Conservation (phyloP, 257 asterid genomes). For the Solanum lycopersicoides region DNA sequence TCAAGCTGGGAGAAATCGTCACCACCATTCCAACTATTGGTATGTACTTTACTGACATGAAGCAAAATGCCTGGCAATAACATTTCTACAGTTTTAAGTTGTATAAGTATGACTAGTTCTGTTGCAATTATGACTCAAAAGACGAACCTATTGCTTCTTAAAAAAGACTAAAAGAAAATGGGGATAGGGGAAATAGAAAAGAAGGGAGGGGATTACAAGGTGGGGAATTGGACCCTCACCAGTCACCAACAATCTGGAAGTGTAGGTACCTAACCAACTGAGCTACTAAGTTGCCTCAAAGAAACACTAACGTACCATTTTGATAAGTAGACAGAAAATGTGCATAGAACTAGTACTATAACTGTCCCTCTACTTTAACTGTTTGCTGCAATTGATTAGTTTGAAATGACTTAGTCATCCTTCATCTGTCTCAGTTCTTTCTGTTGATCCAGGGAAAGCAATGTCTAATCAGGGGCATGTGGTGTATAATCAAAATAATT, state of each 20-base stretch:
- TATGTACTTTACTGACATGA: background rate
- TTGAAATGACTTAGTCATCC: background rate
- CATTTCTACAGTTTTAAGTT: background rate
- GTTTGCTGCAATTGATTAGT: background rate
- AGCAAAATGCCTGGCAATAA: background rate
- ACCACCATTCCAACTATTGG: constrained; percentile 2
- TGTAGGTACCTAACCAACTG: background rate
- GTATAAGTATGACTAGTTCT: background rate
- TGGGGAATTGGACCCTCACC: background rate
- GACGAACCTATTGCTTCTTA: background rate
- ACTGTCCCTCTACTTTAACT: background rate
- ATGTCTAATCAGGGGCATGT: background rate
- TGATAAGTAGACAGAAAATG: background rate
- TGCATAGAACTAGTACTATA: background rate
- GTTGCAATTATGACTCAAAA: background rate
- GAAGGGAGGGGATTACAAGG: background rate
- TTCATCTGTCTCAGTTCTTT: background rate
- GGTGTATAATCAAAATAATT: background rate
- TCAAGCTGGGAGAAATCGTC: background rate
- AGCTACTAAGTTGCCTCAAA: background rate
- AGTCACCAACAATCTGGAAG: background rate
- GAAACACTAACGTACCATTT: background rate
- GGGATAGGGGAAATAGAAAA: background rate
- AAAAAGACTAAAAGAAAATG: background rate
- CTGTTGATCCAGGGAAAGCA: background rate